phyloP scores from a whole-genome alignment of 2,329 filamentous ascomycete genomes.

The Chaetomium globosum region DNA sequence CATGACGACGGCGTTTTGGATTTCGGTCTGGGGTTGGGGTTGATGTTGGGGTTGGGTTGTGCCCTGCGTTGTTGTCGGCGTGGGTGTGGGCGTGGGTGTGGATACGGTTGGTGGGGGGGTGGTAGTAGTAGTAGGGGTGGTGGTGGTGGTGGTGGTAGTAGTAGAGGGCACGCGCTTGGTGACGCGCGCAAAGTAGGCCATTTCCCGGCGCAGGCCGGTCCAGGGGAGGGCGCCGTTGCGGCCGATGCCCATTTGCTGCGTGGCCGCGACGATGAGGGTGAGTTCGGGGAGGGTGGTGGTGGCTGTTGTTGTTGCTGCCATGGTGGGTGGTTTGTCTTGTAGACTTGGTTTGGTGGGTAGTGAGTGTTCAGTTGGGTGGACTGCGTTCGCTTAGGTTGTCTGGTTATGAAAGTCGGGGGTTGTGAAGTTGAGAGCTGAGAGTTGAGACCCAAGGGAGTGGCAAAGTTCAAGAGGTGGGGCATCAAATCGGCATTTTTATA shows the following conservation, averaged over 20 bases:
- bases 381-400: neutral
- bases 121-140: neutral
- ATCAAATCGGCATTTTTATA: neutral
- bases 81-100: neutral
- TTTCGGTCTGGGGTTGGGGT: neutral
- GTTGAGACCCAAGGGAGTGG: neutral
- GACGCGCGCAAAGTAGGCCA: constrained; percentile 91
- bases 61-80: neutral
- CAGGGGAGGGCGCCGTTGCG: constrained; percentile 78
- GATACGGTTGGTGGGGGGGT: neutral
- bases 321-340: neutral
- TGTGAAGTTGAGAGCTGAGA: neutral
- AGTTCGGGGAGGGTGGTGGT: constrained; percentile 55
- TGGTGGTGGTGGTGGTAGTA: neutral
- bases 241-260: constrained; percentile 88
- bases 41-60: neutral
- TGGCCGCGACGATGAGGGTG: constrained; percentile 92
- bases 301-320: constrained; percentile 20
- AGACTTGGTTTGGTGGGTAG: neutral
- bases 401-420: neutral
- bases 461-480: neutral
- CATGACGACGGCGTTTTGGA: constrained; percentile 84
- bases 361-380: neutral
- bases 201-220: constrained; percentile 85
- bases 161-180: constrained; percentile 65